Percentiles rank a stretch among this genome's conserved stretches.
Conservation (phyloP, 306 rosid species). For the Prosopis cineraria region DNA sequence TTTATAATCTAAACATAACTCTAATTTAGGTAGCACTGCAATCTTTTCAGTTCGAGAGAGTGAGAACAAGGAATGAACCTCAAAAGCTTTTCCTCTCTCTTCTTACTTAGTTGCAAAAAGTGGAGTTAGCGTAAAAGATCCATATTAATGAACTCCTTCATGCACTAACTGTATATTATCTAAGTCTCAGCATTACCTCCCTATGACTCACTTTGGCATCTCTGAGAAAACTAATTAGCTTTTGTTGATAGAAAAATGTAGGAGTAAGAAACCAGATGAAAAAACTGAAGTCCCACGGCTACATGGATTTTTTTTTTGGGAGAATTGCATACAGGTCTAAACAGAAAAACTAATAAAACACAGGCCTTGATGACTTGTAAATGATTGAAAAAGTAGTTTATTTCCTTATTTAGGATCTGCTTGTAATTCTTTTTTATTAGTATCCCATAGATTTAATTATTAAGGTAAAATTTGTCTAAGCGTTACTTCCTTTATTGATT, state of each 20-base stretch:
- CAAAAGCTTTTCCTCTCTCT: background rate
- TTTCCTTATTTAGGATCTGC: too few relatives aligned
- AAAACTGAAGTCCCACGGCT: background rate
- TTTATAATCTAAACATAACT: constrained; percentile 6
- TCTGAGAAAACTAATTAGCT: background rate
- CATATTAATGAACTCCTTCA: background rate
- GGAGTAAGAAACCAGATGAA: background rate
- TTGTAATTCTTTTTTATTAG: too few relatives aligned
- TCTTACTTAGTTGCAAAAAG: background rate
- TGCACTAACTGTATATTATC: background rate
- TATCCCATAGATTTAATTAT: background rate
- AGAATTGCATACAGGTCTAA: background rate
- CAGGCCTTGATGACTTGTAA: background rate
- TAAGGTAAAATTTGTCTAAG: background rate
- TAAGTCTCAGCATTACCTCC: background rate
- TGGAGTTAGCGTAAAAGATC: background rate
- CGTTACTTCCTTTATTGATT: background rate
- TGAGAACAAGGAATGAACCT: background rate
- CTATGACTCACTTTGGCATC: background rate
- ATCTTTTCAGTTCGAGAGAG: background rate
- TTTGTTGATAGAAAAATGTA: background rate
- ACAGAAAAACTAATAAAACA: background rate
- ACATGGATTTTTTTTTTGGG: background rate
- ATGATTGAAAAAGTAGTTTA: background rate
- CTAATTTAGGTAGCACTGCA: background rate